These are phyloP conservation scores for Areca catechu DNA, from an alignment of 176 grass and related monocot species.

Conservation along the genomic window DNA sequence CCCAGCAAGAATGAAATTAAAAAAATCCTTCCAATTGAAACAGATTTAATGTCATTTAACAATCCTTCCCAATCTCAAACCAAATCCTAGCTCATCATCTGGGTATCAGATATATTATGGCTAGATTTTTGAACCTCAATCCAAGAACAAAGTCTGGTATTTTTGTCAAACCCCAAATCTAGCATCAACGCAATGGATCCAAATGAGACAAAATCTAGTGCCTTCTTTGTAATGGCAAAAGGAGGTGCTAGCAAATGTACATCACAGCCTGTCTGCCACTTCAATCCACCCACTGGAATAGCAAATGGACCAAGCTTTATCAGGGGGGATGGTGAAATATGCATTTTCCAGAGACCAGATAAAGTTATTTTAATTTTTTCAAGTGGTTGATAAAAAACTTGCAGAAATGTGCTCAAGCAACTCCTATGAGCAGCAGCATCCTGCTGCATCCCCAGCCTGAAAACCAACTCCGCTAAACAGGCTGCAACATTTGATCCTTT, in stretches of 20 bases:
- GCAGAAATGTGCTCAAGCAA: constrained; percentile 20
- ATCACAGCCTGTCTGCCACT: constrained; percentile 9
- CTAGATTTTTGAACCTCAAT: constrained; percentile 9
- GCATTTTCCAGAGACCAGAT: constrained; percentile 20
- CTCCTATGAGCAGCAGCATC: constrained; percentile 5
- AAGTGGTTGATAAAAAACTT: constrained; percentile 23
- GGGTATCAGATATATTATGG: constrained; percentile 19
- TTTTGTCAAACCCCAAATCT: constrained; percentile 10
- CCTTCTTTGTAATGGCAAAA: neutral
- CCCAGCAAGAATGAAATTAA: constrained; percentile 20
- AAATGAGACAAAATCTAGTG: neutral
- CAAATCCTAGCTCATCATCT: constrained; percentile 25
- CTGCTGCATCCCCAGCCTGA: constrained; percentile 14
- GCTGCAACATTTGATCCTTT: constrained; percentile 18
- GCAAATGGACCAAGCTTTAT: constrained; percentile 21
- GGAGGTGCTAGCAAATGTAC: neutral
- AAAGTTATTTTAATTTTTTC: constrained; percentile 24
- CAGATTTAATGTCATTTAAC: constrained; percentile 8
- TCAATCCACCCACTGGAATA: constrained; percentile 19
- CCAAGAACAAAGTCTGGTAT: constrained; percentile 23
- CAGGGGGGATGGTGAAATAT: constrained; percentile 4
- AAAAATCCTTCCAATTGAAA: constrained; percentile 37
- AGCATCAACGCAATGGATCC: constrained; percentile 22
- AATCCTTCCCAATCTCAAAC: constrained; percentile 14
- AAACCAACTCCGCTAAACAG: constrained; percentile 24